A percentile compares a stretch with the other conserved stretches of the same genome.
phyloP scores from a whole-genome alignment of 2,329 filamentous ascomycete species.

The Calonectria montana region DNA sequence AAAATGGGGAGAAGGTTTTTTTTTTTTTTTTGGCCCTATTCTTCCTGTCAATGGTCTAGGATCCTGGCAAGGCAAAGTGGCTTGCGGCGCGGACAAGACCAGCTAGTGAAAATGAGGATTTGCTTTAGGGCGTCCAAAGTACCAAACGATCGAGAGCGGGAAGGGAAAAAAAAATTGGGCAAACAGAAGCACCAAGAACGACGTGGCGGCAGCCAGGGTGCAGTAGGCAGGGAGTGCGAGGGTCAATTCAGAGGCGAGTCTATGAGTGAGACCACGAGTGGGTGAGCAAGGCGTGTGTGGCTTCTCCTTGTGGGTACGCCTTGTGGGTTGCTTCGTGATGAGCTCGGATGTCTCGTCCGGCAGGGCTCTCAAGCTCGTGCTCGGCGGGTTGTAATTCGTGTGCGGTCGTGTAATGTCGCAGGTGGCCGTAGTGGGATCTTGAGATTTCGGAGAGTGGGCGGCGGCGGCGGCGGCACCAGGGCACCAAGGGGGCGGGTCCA shows the following conservation, averaged over 20 bases:
- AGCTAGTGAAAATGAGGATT: slow-evolving; percentile 8
- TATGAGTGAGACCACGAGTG: slow-evolving; percentile 21
- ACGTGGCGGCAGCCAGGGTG: background rate
- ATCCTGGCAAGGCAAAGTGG: slow-evolving; percentile 5
- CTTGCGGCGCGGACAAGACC: slow-evolving; percentile 7
- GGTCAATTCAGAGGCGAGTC: slow-evolving; percentile 4
- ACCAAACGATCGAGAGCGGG: slow-evolving; percentile 2
- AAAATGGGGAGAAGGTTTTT: slow-evolving; percentile 15
- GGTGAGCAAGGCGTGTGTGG: slow-evolving; percentile 18
- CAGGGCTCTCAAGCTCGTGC: slow-evolving; percentile 21
- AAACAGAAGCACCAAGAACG: background rate
- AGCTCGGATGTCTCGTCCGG: slow-evolving; percentile 24
- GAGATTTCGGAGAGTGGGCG: slow-evolving; percentile 1
- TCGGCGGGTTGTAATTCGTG: slow-evolving; percentile 18
- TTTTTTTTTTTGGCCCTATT: slow-evolving; percentile 11
- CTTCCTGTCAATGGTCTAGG: slow-evolving; percentile 6
- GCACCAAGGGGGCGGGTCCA: slow-evolving; percentile 12
- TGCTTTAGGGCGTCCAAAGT: background rate
- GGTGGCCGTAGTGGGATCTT: slow-evolving; percentile 8
- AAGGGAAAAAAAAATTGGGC: background rate
- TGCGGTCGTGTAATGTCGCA: slow-evolving; percentile 18
- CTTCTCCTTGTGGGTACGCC: slow-evolving; percentile 14
- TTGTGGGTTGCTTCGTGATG: slow-evolving; percentile 24
- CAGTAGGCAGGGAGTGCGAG: slow-evolving; percentile 13
- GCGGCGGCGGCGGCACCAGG: background rate